Evolutionary conservation across 129 eudicot species (phyloP), one percentile per base, ranked within the genome.

Genomic region (Arctium minus): DNA sequence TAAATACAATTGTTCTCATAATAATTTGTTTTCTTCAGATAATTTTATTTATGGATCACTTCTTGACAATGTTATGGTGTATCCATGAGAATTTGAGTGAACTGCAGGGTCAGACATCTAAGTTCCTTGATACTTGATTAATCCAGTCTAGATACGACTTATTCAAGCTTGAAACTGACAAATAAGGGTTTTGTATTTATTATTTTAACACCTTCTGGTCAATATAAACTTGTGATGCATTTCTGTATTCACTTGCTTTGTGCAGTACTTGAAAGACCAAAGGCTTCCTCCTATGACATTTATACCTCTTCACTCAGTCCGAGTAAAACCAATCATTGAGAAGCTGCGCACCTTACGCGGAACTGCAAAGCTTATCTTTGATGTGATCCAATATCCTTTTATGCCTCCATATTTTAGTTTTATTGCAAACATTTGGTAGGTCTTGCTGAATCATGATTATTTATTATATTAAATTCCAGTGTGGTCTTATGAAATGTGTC

Each of bases 281-380:
- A 91, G 98, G 88, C 99, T 96, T 89, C 99, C 99, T 62, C 99
- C 99, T 60, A 89, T 91, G 94, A 96, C 99, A 73, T 96, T 96
- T 80, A 96, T 96, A 85, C 99, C 99, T 77, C 97, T 96, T 85
- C 91, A 88, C 83, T 93, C 99, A 6, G 92, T 96, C 64, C 92
- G 99, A 78, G 95, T 96, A 38, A 96, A 92, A 88, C 98, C 99
- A 75, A 82, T 96, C 39, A 77, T 68, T 76, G 99, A 96, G 92
- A 93, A 81, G 88, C 75, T 93, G 87, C 96, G 99, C 18, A 87
- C 97, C 22, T 86, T 96, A 81, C 95, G 98, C n/a, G 95, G 98
- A 82, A 91, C 95, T 17, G 98, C 99, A 48, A 93, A 82, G 88
- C 91, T 96, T 85, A 84, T 93, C 72, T 93, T 90, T 84, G 99